Percentiles rank a stretch among this genome's conserved stretches.
phyloP scores from a whole-genome alignment of 2,329 filamentous ascomycete species.

The Arthrobotrys entomopaga region DNA sequence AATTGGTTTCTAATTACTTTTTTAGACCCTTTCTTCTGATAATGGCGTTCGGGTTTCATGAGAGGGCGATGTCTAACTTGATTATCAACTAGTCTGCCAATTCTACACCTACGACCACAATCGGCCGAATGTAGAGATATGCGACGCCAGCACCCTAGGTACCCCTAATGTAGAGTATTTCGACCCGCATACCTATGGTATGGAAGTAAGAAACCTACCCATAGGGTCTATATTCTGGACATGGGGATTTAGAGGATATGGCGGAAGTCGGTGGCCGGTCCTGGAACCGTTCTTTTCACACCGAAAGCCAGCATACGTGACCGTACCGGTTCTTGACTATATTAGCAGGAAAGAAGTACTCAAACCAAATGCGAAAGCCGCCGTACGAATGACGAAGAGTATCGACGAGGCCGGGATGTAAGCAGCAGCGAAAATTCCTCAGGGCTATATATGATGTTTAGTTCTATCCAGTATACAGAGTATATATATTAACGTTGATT shows the following conservation, averaged over 20 bases:
- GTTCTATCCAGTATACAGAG: background rate
- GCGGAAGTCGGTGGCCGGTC: constrained; percentile 10
- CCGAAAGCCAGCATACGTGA: constrained; percentile 1
- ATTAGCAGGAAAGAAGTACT: background rate
- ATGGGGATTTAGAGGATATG: constrained; percentile 12
- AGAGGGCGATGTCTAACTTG: background rate
- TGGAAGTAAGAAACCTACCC: constrained; percentile 6
- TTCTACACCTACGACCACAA: constrained; percentile 25
- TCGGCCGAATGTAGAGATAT: constrained; percentile 27
- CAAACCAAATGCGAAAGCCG: constrained; percentile 16
- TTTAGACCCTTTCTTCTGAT: background rate
- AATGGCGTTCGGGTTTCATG: too few species aligned
- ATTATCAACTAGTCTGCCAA: constrained; percentile 31
- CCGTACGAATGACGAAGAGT: constrained; percentile 23
- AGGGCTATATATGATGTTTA: background rate
- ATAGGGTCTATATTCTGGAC: constrained; percentile 38
- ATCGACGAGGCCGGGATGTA: constrained; percentile 24
- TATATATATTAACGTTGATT: constrained; percentile 2
- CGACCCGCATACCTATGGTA: background rate
- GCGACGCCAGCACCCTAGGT: constrained; percentile 2
- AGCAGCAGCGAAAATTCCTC: background rate
- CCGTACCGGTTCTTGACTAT: constrained; percentile 25
- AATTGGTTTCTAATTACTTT: too few species aligned
- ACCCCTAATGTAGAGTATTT: constrained; percentile 13
- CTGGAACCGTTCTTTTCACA: constrained; percentile 34